Conservation (phyloP, 345 rosid genomes). For the Trapa bicornis region DNA sequence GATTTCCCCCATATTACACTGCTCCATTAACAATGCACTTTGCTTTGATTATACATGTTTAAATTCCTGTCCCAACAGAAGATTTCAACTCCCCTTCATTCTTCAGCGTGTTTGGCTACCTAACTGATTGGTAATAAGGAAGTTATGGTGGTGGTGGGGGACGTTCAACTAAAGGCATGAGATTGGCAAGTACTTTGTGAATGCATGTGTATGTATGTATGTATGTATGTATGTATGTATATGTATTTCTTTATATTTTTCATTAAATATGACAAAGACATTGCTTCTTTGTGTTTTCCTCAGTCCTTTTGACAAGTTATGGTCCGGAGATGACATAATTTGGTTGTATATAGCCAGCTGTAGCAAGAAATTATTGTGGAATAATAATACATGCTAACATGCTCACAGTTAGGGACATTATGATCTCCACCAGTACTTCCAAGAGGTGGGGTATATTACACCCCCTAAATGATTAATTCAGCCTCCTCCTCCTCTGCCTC, state of each 20-base stretch:
- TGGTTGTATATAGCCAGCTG: not conserved
- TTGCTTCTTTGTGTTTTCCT: not conserved
- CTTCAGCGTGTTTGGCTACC: too few relatives aligned
- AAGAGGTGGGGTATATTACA: not conserved
- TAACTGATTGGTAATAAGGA: too few relatives aligned
- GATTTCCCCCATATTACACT: too few relatives aligned
- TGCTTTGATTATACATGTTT: too few relatives aligned
- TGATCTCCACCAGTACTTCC: not conserved
- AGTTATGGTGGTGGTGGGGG: not conserved
- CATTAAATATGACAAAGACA: too few relatives aligned
- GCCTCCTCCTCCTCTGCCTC: too few relatives aligned
- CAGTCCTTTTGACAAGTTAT: not conserved
- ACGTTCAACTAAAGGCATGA: not conserved
- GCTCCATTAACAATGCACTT: too few relatives aligned
- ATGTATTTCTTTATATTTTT: too few relatives aligned
- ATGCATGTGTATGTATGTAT: too few relatives aligned
- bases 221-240: too few relatives aligned
- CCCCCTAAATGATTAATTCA: not conserved
- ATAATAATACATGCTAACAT: conserved; percentile 1
- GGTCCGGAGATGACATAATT: not conserved
- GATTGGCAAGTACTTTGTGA: not conserved
- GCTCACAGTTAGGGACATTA: not conserved
- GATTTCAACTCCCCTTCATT: too few relatives aligned
- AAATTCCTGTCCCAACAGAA: too few relatives aligned
- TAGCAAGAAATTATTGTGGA: not conserved